A percentile compares a stretch with the other conserved stretches of the same genome.
These are phyloP conservation scores for Chaetothyriales sp. DNA, from an alignment of 2,329 filamentous ascomycete species.

Conservation along the genomic window DNA sequence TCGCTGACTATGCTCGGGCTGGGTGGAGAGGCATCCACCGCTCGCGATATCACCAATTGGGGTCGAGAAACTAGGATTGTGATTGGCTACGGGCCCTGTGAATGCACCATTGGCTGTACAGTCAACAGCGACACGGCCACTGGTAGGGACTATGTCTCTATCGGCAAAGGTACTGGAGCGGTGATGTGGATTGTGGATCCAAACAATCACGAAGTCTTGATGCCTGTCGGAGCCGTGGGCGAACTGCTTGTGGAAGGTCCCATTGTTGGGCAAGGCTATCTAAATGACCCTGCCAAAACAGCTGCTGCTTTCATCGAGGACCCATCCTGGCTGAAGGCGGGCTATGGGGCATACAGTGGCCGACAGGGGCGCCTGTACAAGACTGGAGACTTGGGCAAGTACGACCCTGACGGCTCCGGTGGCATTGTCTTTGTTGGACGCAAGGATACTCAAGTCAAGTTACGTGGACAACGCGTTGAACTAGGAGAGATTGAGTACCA, in stretches of 20 bases:
- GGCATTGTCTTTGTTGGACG: constrained; percentile 25
- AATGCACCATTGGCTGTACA: constrained; percentile 29
- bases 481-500: constrained; percentile 27
- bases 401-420: constrained; percentile 25
- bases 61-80: constrained; percentile 26
- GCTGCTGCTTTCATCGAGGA: constrained; percentile 23
- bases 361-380: constrained; percentile 25
- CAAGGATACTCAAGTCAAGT: constrained; percentile 28
- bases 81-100: constrained; percentile 31
- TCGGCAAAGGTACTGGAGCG: constrained; percentile 24
- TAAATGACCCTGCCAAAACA: constrained; percentile 27
- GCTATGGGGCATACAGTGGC: constrained; percentile 17
- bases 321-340: constrained; percentile 23
- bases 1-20: constrained; percentile 28
- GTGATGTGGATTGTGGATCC: constrained; percentile 28
- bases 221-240: constrained; percentile 33
- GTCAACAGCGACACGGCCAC: constrained; percentile 24
- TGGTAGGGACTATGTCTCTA: constrained; percentile 24
- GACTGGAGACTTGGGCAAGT: constrained; percentile 28
- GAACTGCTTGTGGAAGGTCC: constrained; percentile 35
- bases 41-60: constrained; percentile 16
- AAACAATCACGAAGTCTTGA: constrained; percentile 23
- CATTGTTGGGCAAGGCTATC: constrained; percentile 33
- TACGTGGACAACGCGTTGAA: constrained; percentile 30
- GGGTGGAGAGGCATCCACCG: constrained; percentile 18